These are phyloP conservation scores for Ophiocordyceps camponoti-rufipedis DNA, from an alignment of 2,329 filamentous ascomycete genomes.

Conservation along the genomic window DNA sequence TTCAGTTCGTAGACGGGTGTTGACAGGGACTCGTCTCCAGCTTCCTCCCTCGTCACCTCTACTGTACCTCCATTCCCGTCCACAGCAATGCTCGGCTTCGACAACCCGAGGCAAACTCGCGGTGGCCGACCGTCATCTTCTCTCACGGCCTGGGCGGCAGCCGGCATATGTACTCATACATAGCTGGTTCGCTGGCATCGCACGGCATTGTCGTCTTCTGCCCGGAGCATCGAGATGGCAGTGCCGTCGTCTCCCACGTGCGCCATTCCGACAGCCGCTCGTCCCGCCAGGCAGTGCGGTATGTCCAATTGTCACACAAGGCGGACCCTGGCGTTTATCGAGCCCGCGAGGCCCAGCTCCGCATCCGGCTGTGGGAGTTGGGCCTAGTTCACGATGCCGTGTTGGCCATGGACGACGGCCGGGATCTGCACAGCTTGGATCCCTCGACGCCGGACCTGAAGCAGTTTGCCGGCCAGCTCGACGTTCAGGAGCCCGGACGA, in stretches of 20 bases:
- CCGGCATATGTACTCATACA: slow-evolving; percentile 70
- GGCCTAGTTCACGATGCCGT: slow-evolving; percentile 52
- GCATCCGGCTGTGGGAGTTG: slow-evolving; percentile 63
- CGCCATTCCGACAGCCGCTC: slow-evolving; percentile 35
- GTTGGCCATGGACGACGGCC: slow-evolving; percentile 42
- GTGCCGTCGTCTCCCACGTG: slow-evolving; percentile 55
- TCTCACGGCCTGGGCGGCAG: slow-evolving; percentile 72
- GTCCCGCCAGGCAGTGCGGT: slow-evolving; percentile 22
- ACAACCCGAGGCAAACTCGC: slow-evolving; percentile 24
- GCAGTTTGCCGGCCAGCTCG: slow-evolving; percentile 41
- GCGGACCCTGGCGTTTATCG: slow-evolving; percentile 47
- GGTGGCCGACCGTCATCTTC: slow-evolving; percentile 73
- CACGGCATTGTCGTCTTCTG: slow-evolving; percentile 68
- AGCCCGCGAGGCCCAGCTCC: slow-evolving; percentile 51
- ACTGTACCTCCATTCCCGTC: slow-evolving; percentile 56
- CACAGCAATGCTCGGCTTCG: slow-evolving; percentile 52
- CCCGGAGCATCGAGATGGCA: slow-evolving; percentile 70
- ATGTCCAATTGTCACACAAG: slow-evolving; percentile 39
- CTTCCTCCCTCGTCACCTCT: slow-evolving; percentile 50
- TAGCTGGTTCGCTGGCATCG: slow-evolving; percentile 61
- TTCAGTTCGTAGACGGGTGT: not conserved
- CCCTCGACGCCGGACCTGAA: slow-evolving; percentile 28
- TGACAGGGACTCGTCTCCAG: slow-evolving; percentile 17
- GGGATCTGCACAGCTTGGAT: slow-evolving; percentile 33
- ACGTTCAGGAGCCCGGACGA: slow-evolving; percentile 52